Conservation (phyloP, 2,329 filamentous ascomycete genomes). For the Aspergillus aculeatus region DNA sequence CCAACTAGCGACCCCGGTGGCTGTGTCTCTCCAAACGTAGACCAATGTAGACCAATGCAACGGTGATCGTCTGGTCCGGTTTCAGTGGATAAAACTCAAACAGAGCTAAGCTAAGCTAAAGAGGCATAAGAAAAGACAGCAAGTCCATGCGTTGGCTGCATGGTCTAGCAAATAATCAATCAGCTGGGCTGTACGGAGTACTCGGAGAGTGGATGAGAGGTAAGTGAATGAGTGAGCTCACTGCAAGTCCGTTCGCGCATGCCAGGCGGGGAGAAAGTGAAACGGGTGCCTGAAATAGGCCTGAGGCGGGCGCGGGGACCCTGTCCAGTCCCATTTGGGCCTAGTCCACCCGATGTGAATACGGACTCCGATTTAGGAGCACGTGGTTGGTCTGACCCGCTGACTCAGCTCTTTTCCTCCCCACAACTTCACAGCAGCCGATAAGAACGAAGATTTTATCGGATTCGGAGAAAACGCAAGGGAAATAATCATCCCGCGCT, state of each 20-base stretch:
- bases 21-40: slow-evolving; percentile 16
- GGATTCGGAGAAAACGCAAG: neutral
- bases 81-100: neutral
- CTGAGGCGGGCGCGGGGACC: neutral
- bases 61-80: slow-evolving; percentile 14
- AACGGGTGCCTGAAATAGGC: neutral
- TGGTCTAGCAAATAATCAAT: neutral
- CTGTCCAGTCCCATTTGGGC: neutral
- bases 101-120: neutral
- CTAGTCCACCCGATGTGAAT: neutral
- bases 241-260: neutral
- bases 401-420: neutral
- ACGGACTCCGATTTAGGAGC: neutral
- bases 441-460: slow-evolving; percentile 2
- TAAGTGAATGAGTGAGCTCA: neutral
- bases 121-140: neutral
- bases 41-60: slow-evolving; percentile 11
- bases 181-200: neutral
- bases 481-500: neutral
- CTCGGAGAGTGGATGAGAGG: neutral
- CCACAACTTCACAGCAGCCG: slow-evolving; percentile 1
- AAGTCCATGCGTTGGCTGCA: neutral
- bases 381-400: neutral
- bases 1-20: slow-evolving; percentile 20
- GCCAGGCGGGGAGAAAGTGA: neutral